Conservation (phyloP, 1,284 basidiomycete genomes). For the Rhodotorula glutinis region DNA sequence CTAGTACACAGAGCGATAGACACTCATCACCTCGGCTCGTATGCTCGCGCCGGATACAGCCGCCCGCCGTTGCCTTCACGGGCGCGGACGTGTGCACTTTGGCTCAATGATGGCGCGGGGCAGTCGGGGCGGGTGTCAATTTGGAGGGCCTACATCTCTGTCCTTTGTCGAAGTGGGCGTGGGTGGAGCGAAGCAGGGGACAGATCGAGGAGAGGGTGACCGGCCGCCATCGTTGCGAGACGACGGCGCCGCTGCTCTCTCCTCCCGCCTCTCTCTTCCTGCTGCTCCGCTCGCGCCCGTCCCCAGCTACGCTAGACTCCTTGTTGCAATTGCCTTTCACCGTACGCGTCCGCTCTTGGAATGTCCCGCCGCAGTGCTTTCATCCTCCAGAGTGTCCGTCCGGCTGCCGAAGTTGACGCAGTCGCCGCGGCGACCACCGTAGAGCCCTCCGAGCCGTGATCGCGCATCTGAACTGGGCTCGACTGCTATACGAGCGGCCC, state of each 20-base stretch:
- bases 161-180: not conserved
- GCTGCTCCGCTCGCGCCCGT: not conserved
- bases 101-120: slow-evolving; percentile 24
- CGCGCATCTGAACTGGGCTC: too few species aligned
- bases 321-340: too few species aligned
- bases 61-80: slow-evolving; percentile 9
- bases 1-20: not conserved
- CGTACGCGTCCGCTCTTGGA: too few species aligned
- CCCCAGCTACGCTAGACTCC: not conserved
- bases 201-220: too few species aligned
- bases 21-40: not conserved
- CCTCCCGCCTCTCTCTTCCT: not conserved
- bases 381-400: too few species aligned
- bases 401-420: too few species aligned
- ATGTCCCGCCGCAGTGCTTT: too few species aligned
- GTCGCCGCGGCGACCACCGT: too few species aligned
- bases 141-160: slow-evolving; percentile 24
- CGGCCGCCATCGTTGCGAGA: too few species aligned
- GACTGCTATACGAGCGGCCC: too few species aligned
- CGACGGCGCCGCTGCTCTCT: not conserved
- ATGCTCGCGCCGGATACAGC: slow-evolving; percentile 8
- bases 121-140: slow-evolving; percentile 25
- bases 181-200: not conserved
- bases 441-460: too few species aligned
- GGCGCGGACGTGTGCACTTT: slow-evolving; percentile 1